Conservation (phyloP, 129 eudicot species). For the Ambrosia trifida region DNA sequence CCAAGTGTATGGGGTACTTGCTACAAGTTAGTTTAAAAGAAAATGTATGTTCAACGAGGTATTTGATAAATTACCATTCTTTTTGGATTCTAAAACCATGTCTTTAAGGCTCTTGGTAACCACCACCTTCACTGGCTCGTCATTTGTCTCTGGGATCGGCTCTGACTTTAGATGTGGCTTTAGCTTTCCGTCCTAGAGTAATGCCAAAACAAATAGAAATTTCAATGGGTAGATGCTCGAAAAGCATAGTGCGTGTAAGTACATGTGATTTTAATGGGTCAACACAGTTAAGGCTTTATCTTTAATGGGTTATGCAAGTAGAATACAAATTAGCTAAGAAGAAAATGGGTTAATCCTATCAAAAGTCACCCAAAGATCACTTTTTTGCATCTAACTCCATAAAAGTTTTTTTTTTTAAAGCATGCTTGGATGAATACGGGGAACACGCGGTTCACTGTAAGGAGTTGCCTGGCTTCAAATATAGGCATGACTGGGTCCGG, state of each 20-base stretch:
- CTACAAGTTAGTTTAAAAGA: background rate
- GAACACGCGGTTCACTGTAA: too few relatives aligned
- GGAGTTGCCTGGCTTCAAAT: too few relatives aligned
- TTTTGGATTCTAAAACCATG: conserved; percentile 76
- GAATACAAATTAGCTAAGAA: too few relatives aligned
- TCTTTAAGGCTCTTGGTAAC: conserved; percentile 71
- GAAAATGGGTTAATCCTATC: background rate
- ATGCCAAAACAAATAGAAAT: background rate
- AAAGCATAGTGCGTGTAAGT: background rate
- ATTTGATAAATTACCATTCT: conserved; percentile 49
- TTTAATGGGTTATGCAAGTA: background rate
- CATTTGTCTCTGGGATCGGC: conserved; percentile 68
- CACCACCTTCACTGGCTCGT: conserved; percentile 88
- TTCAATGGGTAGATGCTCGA: background rate
- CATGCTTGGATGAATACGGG: too few relatives aligned
- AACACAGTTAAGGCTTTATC: background rate
- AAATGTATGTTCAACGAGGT: background rate
- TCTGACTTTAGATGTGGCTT: conserved; percentile 71
- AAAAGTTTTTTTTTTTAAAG: too few relatives aligned
- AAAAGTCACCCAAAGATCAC: background rate
- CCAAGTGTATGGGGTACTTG: background rate
- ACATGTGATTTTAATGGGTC: background rate
- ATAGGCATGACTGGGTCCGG: too few relatives aligned
- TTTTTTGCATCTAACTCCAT: too few relatives aligned
- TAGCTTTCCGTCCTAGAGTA: conserved; percentile 68